A percentile compares a stretch with the other conserved stretches of the same genome.
phyloP scores from a whole-genome alignment of 1,284 basidiomycete genomes.

The Ceratobasidium sp. region DNA sequence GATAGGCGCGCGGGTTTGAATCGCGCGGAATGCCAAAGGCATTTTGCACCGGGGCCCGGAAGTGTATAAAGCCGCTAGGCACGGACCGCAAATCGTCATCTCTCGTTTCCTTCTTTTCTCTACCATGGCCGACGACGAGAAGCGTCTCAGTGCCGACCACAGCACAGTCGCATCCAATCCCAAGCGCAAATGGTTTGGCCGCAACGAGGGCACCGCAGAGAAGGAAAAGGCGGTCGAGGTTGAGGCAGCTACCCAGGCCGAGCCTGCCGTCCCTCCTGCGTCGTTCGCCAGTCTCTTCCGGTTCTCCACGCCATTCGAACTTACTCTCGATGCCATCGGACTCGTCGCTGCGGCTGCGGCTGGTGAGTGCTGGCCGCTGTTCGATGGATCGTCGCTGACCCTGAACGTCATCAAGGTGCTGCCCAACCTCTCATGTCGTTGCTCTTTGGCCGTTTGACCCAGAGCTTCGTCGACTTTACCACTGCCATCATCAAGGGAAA shows the following conservation, averaged over 20 bases:
- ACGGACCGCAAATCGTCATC: not conserved
- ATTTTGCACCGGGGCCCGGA: not conserved
- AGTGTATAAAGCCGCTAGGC: not conserved
- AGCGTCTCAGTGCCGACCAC: constrained; percentile 29
- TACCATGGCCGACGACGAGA: constrained; percentile 35
- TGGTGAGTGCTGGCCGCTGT: constrained; percentile 53
- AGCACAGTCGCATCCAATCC: constrained; percentile 48
- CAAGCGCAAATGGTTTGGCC: constrained; percentile 28
- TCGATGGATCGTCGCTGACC: not conserved
- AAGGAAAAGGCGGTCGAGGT: constrained; percentile 23
- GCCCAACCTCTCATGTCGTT: constrained; percentile 81
- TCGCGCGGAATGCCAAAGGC: too few species aligned
- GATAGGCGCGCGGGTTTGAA: too few species aligned
- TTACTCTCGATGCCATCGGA: constrained; percentile 68
- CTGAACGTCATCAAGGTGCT: constrained; percentile 34
- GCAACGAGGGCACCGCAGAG: not conserved
- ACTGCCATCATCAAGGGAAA: constrained; percentile 44
- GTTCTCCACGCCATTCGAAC: constrained; percentile 72
- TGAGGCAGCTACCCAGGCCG: not conserved
- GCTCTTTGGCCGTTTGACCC: constrained; percentile 79
- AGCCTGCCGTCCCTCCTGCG: constrained; percentile 41
- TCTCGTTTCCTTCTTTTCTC: not conserved
- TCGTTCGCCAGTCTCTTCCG: constrained; percentile 49
- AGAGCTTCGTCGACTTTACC: constrained; percentile 74
- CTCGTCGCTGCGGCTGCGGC: constrained; percentile 70